Base-by-base conservation (phyloP, 441 rosid species). In the Pelargonium fulgidum region DNA sequence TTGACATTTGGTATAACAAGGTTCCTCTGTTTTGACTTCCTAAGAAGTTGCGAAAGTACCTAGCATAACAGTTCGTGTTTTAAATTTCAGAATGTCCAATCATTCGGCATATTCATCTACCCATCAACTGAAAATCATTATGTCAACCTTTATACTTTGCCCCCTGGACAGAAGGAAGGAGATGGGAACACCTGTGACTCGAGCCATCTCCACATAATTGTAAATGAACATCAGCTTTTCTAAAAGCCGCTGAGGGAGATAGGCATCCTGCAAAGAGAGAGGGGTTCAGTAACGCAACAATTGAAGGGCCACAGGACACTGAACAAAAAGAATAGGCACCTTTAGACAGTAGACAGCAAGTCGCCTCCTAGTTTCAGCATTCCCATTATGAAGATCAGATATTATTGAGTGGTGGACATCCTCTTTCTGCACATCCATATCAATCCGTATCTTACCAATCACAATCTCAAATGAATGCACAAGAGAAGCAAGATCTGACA, bases 201-300 rank as follows among this genome's bases (percentile, higher is more conserved):
- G 96, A 74, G 99, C 98, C 99, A 94, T 94, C 84, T 94, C 99
- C 54, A 94, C 94, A 83, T 94, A 91, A 72, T 92, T 94, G 78
- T 92, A 94, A 78, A 94, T 78, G 73, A 70, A 86, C 99, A 92
- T 94, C 78, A 94, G 80, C 79, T 94, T 92, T 78, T 94, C 99
- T 84, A 94, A 74, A 76, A 94, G 95, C 73, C 99, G 82, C 70
- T 94, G 99, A 44, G 99, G 99, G 68, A 94, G 97, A 84, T 94
- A 94, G 66, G 99, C 99, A 84, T 94, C 99, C 99, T 94, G 82
- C 77, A 80, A 36, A 76, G 73, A 72, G 62, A 69, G 19, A 62
- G 59, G 71, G 59, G 39, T 64, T 68, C 10, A 41, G 19, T 39
- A 14, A 64, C 41, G 36, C 61, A 73, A 33, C 9, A 44, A 24